Evolutionary conservation across 257 asterid genomes (phyloP), one percentile per base, ranked within the genome.

Genomic region (Penstemon eatonii): DNA sequence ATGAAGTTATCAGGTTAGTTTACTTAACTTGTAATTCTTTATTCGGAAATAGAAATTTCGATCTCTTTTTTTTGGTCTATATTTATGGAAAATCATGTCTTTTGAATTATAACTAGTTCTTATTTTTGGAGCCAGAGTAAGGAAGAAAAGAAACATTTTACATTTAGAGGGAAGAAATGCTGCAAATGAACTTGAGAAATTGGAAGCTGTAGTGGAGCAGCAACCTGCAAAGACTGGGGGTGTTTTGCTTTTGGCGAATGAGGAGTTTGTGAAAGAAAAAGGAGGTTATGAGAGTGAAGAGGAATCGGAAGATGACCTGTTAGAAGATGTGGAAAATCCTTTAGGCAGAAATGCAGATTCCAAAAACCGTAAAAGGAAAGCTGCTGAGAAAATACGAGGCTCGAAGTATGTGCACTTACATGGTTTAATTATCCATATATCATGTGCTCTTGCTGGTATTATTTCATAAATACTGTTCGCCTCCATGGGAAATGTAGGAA

Each of bases 1-100:
- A 81, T 65, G 99, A 93, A 76, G 66, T 85, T 57, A 79, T 93
- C 85, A 82, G 97, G 99, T 90, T 39, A 67, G 85, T 74, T 57
- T 2, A 25, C 2, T 25, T 61, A 51, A 51, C 51, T 44, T 47
- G 53, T 62, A 39, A 42, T 6, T 50, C 60, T 49, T 25, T 45
- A 19, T 37, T 68, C 40, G 33, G 2, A 66, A 25, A 43, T 36
- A 38, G 33, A 49, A 43, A 56, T 10, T 25, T 25, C 13, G 61
- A 45, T 12, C 42, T 75, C 3, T 1, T 52, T 62, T 41, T 54
- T 37, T 44, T 59, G 39, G 11, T 68, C 42, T 25, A 5, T 37
- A 37, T 63, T 38, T 63, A 33, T 74, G 63, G 59, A 52, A 33
- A 25, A 25, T 13, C 12, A 45, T 67, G 54, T 44, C 54, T 53